Evolutionary conservation across 164 flowering plant species (phyloP), one percentile per base, ranked within the genome.

Genomic region (Sextonia rubra): DNA sequence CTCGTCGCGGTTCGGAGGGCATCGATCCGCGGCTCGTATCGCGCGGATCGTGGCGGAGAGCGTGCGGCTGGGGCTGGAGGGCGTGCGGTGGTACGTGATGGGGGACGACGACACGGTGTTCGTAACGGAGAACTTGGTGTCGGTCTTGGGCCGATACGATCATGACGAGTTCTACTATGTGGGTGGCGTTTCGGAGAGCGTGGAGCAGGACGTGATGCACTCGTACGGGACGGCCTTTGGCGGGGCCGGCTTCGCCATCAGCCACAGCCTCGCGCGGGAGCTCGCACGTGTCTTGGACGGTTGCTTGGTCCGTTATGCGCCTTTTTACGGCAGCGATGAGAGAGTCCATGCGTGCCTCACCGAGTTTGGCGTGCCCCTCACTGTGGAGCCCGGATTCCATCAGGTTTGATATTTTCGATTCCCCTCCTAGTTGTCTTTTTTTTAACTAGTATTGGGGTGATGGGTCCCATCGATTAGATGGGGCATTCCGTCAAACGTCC

Each of bases 21-120:
- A 85, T 3, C 75, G 75, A 18, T 77, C 91, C 2, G 92, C 97
- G 14, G 87, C 85, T 17, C 82, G 99, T 58, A 85, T 94, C 1
- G 88, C 97, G 9, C 79, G 97, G 71, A 85, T 92, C 9, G 82
- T 91, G 2, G 17, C 62, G 68, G 99, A 91, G 64, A 84, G 84
- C 63, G 89, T 84, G 73, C 71, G 73, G 25, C 69, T 86, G 5
- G 83, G 86, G 47, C 15, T 79, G 65, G 80, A 84, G 2, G 70
- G 77, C 47, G 93, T 91, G 74, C 82, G 97, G 73, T 94, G 97
- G 99, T 91, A 89, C 73, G 97, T 92, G 60, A 83, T 94, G 92
- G 97, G 97, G 12, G 99, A 92, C 74, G 99, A 94, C 60, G 99
- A 94, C 73, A 92, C 97, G 62, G 92, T 94, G 77, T 94, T 88